Evolutionary conservation across 768 basidiomycete genomes (phyloP), one percentile per base, ranked within the genome.

Genomic region (Phanerochaete carnosa): DNA sequence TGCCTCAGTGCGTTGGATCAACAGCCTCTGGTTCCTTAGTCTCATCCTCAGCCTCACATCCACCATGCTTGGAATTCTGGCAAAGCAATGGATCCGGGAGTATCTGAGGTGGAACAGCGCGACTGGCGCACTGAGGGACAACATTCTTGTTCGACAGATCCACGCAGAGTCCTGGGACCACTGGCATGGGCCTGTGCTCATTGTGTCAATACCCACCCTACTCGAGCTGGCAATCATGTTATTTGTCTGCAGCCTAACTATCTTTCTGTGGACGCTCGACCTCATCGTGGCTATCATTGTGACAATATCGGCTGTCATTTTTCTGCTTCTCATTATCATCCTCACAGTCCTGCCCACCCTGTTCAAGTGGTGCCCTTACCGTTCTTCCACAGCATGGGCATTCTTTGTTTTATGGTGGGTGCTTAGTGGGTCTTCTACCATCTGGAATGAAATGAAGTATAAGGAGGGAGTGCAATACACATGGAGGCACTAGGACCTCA

Each of bases 181-280:
- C 22, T 72, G 71, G 71, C 32, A 60, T 51, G 60, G 62, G 4
- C 19, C 35, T 1, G 46, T 22, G 19, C 61, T 68, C 22, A 59
- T 61, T 15, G 51, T 51, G 7, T 28, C 64, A 3, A 52, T 68
- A 1, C 66, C 66, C 39, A 26, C 60, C 9, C 57, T 68, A 5
- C 61, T 68, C 2, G 62, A 62, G 37, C 25, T 60, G 1, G 61
- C 67, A 5, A 55, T 68, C 26, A 26, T 64, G 15, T n/a, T 68
- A 15, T 68, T 68, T 61, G 55, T 66, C 16, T 54, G 33, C 7
- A 66, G 65, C 1, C 47, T 69, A 12, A 66, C 73, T 55, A 45
- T 61, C n/a, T 52, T 68, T 7, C 55, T 65, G 2, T 66, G 65
- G 62, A 58, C 55, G 9, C 37, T 68, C 6, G 45, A 65, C 50